A percentile compares a stretch with the other conserved stretches of the same genome.
Conservation (phyloP, 768 basidiomycete species). For the Kwoniella pini region DNA sequence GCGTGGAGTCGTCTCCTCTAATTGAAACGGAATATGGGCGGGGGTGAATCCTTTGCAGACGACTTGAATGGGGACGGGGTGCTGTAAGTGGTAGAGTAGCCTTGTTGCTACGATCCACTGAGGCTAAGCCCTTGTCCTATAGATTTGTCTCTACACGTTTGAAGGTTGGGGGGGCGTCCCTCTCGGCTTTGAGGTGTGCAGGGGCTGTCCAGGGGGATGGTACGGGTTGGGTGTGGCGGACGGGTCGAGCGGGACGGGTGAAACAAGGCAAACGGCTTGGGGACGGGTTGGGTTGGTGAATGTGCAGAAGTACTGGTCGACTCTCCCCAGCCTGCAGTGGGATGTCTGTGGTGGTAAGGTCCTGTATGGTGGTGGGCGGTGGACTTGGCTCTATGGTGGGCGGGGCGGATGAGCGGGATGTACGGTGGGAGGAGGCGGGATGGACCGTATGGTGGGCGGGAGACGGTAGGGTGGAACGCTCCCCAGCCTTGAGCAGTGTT, state of each 20-base stretch:
- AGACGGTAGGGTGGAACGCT: slow-evolving; percentile 1
- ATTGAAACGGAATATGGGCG: slow-evolving; percentile 68
- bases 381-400: neutral
- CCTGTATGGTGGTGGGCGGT: neutral
- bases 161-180: slow-evolving; percentile 16
- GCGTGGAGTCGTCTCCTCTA: slow-evolving; percentile 60
- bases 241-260: neutral
- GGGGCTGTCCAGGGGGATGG: neutral
- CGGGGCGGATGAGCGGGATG: neutral
- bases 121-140: slow-evolving; percentile 72
- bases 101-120: slow-evolving; percentile 76
- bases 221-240: neutral
- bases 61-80: slow-evolving; percentile 73
- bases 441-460: neutral
- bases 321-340: neutral
- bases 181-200: neutral
- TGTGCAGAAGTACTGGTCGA: neutral
- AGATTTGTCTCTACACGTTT: slow-evolving; percentile 60
- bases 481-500: neutral
- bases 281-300: neutral
- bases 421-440: neutral
- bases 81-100: slow-evolving; percentile 76
- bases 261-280: too few species aligned
- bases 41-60: slow-evolving; percentile 77
- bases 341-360: neutral